Evolutionary conservation across 2,329 filamentous ascomycete species (phyloP).

Genomic region (Myrmaecium sp.): DNA sequence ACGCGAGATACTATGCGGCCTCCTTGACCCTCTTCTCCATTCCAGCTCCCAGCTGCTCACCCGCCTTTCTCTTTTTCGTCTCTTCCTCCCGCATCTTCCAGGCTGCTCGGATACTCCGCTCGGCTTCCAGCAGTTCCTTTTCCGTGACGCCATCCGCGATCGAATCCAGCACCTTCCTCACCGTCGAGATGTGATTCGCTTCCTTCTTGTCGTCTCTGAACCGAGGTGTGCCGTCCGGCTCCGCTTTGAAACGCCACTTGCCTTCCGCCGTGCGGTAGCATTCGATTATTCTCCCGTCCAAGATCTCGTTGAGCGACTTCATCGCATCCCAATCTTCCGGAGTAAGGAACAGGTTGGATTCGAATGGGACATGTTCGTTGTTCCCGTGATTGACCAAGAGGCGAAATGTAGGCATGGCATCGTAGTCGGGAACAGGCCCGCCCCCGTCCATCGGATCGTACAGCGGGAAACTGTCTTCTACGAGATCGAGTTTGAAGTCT

Average conservation of each 20-base stretch:
- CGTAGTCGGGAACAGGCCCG: constrained; percentile 56
- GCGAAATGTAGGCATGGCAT: constrained; percentile 56
- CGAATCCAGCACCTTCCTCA: constrained; percentile 74
- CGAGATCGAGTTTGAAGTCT: constrained; percentile 70
- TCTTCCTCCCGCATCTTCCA: constrained; percentile 52
- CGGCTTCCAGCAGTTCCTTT: constrained; percentile 56
- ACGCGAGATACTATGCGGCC: too few relatives aligned
- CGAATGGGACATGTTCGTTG: constrained; percentile 35
- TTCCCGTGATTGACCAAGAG: constrained; percentile 54
- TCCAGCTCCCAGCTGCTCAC: too few relatives aligned
- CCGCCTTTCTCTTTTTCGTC: constrained; percentile 5
- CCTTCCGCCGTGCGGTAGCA: constrained; percentile 62
- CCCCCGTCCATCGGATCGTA: constrained; percentile 42
- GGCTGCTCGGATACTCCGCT: constrained; percentile 54
- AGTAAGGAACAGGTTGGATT: constrained; percentile 46
- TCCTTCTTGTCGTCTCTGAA: constrained; percentile 88
- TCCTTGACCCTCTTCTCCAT: too few relatives aligned
- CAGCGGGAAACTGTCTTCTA: constrained; percentile 25
- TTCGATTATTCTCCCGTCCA: constrained; percentile 82
- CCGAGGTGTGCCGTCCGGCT: constrained; percentile 40
- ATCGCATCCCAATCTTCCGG: constrained; percentile 69
- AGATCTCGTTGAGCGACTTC: constrained; percentile 53
- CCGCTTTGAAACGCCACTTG: constrained; percentile 57
- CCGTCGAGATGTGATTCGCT: constrained; percentile 74
- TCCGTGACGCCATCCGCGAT: constrained; percentile 76